Conservation (phyloP, 2,329 filamentous ascomycete species). For the Neoascochyta sp. region DNA sequence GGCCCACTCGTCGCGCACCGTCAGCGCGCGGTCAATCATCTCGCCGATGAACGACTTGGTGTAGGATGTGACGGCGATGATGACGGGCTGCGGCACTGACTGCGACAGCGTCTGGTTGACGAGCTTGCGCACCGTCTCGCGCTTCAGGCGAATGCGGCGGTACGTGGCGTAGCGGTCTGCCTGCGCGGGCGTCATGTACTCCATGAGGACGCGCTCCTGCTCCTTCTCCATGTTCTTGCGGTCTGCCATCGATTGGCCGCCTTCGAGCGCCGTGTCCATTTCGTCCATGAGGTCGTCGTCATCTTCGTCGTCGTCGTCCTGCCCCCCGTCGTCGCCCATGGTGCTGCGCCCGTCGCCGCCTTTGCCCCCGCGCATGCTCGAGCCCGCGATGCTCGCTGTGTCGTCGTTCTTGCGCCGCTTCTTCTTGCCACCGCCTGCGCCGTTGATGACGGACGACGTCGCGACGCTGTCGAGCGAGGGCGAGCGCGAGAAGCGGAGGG, state of each 20-base stretch:
- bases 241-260: slow-evolving; percentile 52
- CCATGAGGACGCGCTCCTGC: slow-evolving; percentile 59
- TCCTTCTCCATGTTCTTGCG: slow-evolving; percentile 65
- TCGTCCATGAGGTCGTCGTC: slow-evolving; percentile 49
- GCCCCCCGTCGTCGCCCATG: slow-evolving; percentile 44
- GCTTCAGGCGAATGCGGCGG: slow-evolving; percentile 65
- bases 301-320: slow-evolving; percentile 57
- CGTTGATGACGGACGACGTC: slow-evolving; percentile 46
- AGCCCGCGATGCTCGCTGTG: slow-evolving; percentile 38
- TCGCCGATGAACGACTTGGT: slow-evolving; percentile 75
- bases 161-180: slow-evolving; percentile 68
- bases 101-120: slow-evolving; percentile 79
- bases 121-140: slow-evolving; percentile 67
- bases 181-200: slow-evolving; percentile 63
- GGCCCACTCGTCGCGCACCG: slow-evolving; percentile 69
- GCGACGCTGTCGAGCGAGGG: slow-evolving; percentile 62
- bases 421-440: slow-evolving; percentile 52
- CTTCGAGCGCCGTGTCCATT: slow-evolving; percentile 46
- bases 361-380: slow-evolving; percentile 25
- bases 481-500: slow-evolving; percentile 57
- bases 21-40: slow-evolving; percentile 67
- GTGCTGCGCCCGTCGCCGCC: slow-evolving; percentile 33
- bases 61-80: slow-evolving; percentile 71
- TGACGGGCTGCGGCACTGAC: slow-evolving; percentile 69
- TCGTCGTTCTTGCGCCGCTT: slow-evolving; percentile 45